phyloP scores from a whole-genome alignment of 2,329 filamentous ascomycete genomes.

The Aspergillus brasiliensis region DNA sequence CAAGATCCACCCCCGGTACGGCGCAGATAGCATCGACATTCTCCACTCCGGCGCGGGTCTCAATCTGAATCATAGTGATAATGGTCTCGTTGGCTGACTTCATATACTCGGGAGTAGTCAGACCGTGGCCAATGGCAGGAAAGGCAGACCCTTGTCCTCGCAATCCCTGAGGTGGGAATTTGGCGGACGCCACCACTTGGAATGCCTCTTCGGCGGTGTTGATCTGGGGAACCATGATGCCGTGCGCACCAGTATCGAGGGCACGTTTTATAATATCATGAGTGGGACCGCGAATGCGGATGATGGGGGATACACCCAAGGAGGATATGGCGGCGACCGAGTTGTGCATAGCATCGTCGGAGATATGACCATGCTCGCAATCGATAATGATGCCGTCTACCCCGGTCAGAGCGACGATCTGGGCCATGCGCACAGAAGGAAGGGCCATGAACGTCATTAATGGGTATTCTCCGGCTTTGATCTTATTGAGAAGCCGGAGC shows the following conservation, averaged over 20 bases:
- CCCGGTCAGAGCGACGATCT: slow-evolving; percentile 63
- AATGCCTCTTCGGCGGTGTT: slow-evolving; percentile 28
- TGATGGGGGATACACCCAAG: slow-evolving; percentile 27
- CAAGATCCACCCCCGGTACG: slow-evolving; percentile 35
- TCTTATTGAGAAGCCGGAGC: slow-evolving; percentile 48
- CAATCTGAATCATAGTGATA: slow-evolving; percentile 41
- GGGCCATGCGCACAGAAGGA: slow-evolving; percentile 51
- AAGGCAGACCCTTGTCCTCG: slow-evolving; percentile 32
- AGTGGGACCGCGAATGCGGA: slow-evolving; percentile 23
- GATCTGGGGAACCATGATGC: slow-evolving; percentile 33
- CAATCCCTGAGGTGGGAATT: slow-evolving; percentile 31
- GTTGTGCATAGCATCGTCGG: slow-evolving; percentile 33
- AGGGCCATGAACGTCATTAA: slow-evolving; percentile 55
- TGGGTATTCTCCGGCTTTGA: slow-evolving; percentile 44
- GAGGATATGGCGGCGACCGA: slow-evolving; percentile 28
- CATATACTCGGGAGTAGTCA: slow-evolving; percentile 34
- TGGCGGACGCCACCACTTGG: slow-evolving; percentile 14
- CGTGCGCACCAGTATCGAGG: slow-evolving; percentile 31
- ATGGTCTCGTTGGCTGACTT: slow-evolving; percentile 35
- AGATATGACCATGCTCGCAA: slow-evolving; percentile 31
- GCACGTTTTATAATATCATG: slow-evolving; percentile 28
- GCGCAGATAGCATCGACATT: slow-evolving; percentile 43
- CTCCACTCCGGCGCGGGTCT: slow-evolving; percentile 41
- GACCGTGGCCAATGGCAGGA: slow-evolving; percentile 34
- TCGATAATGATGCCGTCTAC: slow-evolving; percentile 63